Evolutionary conservation across 495 filamentous ascomycete genomes (phyloP), one percentile per base, ranked within the genome.

Genomic region (Daldinia loculata): DNA sequence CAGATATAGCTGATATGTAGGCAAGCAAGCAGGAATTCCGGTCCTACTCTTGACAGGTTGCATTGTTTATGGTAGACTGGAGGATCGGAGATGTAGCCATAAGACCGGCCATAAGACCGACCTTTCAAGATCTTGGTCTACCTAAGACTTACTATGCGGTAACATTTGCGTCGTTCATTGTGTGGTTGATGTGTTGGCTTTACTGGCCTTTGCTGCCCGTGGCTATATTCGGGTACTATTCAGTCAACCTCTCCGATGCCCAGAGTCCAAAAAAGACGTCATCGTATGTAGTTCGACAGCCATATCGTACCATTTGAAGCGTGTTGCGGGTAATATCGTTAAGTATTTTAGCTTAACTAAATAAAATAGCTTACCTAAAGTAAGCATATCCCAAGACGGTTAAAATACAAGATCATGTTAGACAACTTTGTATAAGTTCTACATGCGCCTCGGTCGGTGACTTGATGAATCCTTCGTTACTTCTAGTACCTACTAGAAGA

Each of bases 81-180:
- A 50, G 38, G 12, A 53, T 53, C 9, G 43, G 45, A 45, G 63
- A 60, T 43, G 32, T 8, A 15, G 50, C 26, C 6, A 53, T 30
- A 12, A 30, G 43, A 24, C 43, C 43, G 43, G 43, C 8, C 6
- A 53, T 30, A 12, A 30, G 43, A 24, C 43, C 43, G 43, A 19
- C 8, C 8, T 48, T 48, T 17, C 8, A 48, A 24, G 43, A 48
- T 48, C 19, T 22, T 8, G 6, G 6, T 17, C 24, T 3, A 53
- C 7, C 24, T 3, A 53, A 15, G 14, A 24, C 19, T 19, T 57
- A 38, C 32, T 41, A 34, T 19, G 55, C 55, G 8, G 55, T 27
- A 36, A 38, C 29, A 38, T 24, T 26, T 38, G 19, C 55, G 34
- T 57, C 5, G 34, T 7, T 17, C n/a, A 15, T 52, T 27, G 5